Evolutionary conservation across 305 asterid species (phyloP).

Genomic region (Solanum aculeatissimum): DNA sequence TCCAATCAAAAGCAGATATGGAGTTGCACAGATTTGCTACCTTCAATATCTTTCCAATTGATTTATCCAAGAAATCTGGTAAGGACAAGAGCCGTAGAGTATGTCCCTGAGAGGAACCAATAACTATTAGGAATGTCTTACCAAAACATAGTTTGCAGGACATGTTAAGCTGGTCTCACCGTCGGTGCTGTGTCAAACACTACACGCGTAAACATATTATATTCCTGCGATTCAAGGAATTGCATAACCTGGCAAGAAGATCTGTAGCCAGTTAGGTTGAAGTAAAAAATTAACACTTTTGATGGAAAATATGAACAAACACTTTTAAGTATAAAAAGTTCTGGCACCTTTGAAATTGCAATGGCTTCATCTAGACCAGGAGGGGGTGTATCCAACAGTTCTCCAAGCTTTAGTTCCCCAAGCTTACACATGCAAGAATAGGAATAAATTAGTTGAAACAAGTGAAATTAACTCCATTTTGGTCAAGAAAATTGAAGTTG

Average conservation of each 20-base stretch:
- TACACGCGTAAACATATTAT: conserved; percentile 54
- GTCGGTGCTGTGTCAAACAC: conserved; percentile 93
- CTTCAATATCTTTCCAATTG: conserved; percentile 53
- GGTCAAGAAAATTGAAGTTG: background rate
- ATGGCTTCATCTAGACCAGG: conserved; percentile 81
- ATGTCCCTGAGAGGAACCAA: conserved; percentile 49
- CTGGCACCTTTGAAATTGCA: conserved; percentile 60
- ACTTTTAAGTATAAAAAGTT: background rate
- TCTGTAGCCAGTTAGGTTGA: conserved; percentile 3
- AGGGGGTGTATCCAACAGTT: conserved; percentile 72
- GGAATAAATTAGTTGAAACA: background rate
- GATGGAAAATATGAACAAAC: background rate
- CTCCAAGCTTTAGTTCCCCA: conserved; percentile 92
- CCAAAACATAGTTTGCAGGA: background rate
- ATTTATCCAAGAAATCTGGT: conserved; percentile 80
- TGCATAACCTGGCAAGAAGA: conserved; percentile 54
- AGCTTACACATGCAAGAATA: conserved; percentile 30
- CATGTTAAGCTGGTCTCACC: conserved; percentile 23
- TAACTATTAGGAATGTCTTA: background rate
- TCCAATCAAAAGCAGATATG: background rate
- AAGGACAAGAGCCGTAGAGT: conserved; percentile 71
- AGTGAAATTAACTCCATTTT: background rate
- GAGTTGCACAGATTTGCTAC: background rate
- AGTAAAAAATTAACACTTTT: background rate
- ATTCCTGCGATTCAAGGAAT: conserved; percentile 67